Base-by-base conservation (phyloP, 345 rosid genomes). In the Cardiospermum halicacabum region DNA sequence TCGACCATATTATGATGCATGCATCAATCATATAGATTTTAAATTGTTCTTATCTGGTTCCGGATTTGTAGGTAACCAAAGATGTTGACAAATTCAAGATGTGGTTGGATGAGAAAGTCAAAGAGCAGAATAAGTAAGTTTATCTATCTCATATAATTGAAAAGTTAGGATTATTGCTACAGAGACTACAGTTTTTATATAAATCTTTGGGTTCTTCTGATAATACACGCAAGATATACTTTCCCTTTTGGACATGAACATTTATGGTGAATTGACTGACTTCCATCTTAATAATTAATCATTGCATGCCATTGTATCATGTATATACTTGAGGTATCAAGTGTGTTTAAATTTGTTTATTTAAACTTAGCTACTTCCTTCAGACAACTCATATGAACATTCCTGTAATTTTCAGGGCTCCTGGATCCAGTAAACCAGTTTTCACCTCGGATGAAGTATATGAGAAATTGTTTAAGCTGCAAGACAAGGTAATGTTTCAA, bases 101-200 rank as follows among this genome's bases (percentile, higher is more conserved):
- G 75, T 95, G 99, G 99, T 72, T 95, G 75, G 88, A 82, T 51
- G 87, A 86, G 84, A 89, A 77, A 81, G 96, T 81, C 72, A 76
- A 84, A 49, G 92, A 86, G 75, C 99, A 91, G 77, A 76, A 73
- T 47, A 80, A 83, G 97, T 89, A 74, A 85, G 92, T 34, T 34
- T 34, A 5, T 34, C 3, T 11, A 1, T 34, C 10, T 34, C 9
- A 34, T 34, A 34, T 34, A 7, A 34, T 11, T 5, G 39, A 34
- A 34, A 4, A n/a, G n/a, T 34, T 68, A 50, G 25, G 9, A 34
- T 53, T 13, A 9, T 64, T 64, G 36, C 56, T 16, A 22, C 11
- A 6, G 26, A n/a, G n/a, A n/a, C n/a, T n/a, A n/a, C n/a, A n/a
- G n/a, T n/a, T n/a, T 51, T 36, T 22, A 10, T 64, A 11, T n/a